Percentiles rank a stretch among this genome's conserved stretches.
Conservation (phyloP, 352 stramenopile species). For the Globisporangium cystogenes region DNA sequence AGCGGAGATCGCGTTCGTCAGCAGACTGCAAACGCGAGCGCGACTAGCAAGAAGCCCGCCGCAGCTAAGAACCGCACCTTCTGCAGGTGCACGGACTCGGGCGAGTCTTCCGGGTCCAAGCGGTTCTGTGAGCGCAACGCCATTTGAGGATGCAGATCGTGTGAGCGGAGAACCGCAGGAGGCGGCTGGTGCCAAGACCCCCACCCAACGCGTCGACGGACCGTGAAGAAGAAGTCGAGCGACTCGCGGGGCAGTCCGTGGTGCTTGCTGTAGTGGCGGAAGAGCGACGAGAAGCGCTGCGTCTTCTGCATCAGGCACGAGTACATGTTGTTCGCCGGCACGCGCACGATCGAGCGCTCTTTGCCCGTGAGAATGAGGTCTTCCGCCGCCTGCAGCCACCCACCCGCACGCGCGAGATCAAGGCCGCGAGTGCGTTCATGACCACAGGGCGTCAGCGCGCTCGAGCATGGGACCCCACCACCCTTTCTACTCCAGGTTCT, state of each 20-base stretch:
- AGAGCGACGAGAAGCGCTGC: slow-evolving; percentile 96
- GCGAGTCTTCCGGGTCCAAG: slow-evolving; percentile 74
- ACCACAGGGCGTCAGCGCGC: slow-evolving; percentile 5
- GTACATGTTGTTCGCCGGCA: slow-evolving; percentile 86
- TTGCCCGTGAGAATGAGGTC: slow-evolving; percentile 73
- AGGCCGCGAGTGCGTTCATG: neutral
- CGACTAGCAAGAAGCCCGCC: neutral
- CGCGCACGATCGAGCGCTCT: slow-evolving; percentile 79
- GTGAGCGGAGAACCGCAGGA: neutral
- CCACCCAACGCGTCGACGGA: slow-evolving; percentile 12
- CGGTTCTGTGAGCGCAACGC: slow-evolving; percentile 38
- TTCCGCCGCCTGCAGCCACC: slow-evolving; percentile 45
- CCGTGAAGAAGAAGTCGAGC: slow-evolving; percentile 97
- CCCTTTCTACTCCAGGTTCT: neutral
- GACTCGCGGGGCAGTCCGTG: slow-evolving; percentile 95
- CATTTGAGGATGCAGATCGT: neutral
- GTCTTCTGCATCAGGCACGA: slow-evolving; percentile 98
- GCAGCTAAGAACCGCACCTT: slow-evolving; percentile 36
- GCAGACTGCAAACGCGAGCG: slow-evolving; percentile 6
- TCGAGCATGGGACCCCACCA: neutral
- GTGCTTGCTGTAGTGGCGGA: slow-evolving; percentile 99
- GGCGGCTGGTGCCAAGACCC: no score
- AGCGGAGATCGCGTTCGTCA: slow-evolving; percentile 1
- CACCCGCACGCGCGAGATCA: neutral
- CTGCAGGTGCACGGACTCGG: slow-evolving; percentile 80